Evolutionary conservation across 768 basidiomycete genomes (phyloP), one percentile per base, ranked within the genome.

Genomic region (Mycena belliarum): DNA sequence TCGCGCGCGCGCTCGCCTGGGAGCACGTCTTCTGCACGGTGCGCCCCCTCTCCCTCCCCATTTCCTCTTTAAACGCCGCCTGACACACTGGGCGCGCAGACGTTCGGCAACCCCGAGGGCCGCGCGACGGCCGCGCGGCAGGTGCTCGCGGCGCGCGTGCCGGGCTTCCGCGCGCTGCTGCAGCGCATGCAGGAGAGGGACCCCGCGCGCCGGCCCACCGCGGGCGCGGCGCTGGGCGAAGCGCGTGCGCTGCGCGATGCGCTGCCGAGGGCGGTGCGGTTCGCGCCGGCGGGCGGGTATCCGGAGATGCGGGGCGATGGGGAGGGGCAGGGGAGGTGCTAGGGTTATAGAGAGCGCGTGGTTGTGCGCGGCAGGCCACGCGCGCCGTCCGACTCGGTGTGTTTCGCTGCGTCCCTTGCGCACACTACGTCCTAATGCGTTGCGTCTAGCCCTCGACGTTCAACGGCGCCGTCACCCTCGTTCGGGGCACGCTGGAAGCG

Each of bases 11-110:
- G 29, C 18, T 62, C 2, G 42, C 47, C 6, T 62, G 61, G 61
- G 61, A 63, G 44, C 57, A 52, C 14, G 26, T 63, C 11, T 55
- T 59, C 40, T 63, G 61, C 52, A 54, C 49, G 16, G 61, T 59
- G 35, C 45, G 57, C 45, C 44, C 20, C 23, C 24, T 41, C 48
- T 20, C 35, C 24, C 20, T n/a, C 5, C 18, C 33, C 32, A 2
- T 45, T 37, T 24, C 6, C 9, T 40, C 35, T 35, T 12, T n/a
- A n/a, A n/a, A n/a, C n/a, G n/a, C n/a, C n/a, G n/a, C n/a, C n/a
- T n/a, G n/a, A n/a, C n/a, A n/a, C n/a, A n/a, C 49, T 44, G 40
- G 44, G 29, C 48, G 41, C 26, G 12, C 51, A 62, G 56, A 62
- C 61, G 25, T 62, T 62, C 52, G 61, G 61, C 8, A 62, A 62